Evolutionary conservation across 305 asterid species (phyloP), one percentile per base, ranked within the genome.

Genomic region (Vinca major): DNA sequence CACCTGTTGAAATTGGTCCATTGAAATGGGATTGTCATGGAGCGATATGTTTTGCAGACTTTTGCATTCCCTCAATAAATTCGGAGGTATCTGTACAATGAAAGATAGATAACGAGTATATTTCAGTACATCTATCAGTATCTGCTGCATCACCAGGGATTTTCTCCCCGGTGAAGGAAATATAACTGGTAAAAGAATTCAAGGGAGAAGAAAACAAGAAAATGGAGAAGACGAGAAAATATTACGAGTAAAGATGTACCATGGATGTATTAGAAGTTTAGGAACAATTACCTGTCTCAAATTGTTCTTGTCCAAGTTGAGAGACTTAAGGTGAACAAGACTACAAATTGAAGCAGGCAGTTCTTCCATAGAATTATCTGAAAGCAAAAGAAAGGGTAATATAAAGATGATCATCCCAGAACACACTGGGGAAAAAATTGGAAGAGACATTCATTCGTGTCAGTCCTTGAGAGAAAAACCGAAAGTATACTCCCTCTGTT

Each of bases 1-100:
- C 63, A 92, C 96, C 95, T 85, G 92, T 75, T 90, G 95, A 79
- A 92, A 92, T 73, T 79, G 75, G 77, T 90, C 97, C 98, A 90
- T 88, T 9, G 95, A 87, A 65, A 90, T 90, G 55, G 98, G 97
- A 81, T 92, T 92, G 65, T 89, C 84, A 75, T 92, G 98, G 65
- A 92, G 91, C 66, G 95, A 86, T 60, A 88, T 86, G 70, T 77
- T 92, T 74, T 92, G 98, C 69, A 92, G 82, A 69, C 92, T 77
- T 78, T 80, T 87, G 91, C 97, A 92, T 70, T 86, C 96, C 78
- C 71, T 88, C 80, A 90, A 74, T 68, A 92, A 71, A 78, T 78
- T 87, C 65, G 85, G 79, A 73, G 97, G 98, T 68, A 92, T 85
- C 98, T 90, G 87, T 57, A 66, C 44, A 66, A 58, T 33, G 62